These are phyloP conservation scores for Diaporthe eres DNA, from an alignment of 2,329 filamentous ascomycete genomes.

Conservation along the genomic window DNA sequence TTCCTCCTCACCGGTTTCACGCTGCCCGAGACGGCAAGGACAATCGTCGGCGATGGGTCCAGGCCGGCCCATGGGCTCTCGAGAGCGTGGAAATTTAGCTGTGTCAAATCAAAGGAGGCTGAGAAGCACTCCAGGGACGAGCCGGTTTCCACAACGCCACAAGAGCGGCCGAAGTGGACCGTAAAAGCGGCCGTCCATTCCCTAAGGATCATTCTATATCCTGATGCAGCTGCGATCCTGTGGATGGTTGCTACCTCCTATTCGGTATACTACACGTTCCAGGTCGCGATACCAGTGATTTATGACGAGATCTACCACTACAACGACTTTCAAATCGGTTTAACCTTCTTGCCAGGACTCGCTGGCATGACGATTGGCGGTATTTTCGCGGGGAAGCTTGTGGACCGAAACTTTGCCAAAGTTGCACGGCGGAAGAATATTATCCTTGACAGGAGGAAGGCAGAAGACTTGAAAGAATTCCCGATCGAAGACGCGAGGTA, in stretches of 20 bases:
- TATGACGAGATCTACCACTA: conserved; percentile 62
- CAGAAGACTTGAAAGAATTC: neutral
- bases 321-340: conserved; percentile 50
- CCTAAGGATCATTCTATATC: conserved; percentile 64
- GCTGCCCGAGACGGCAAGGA: conserved; percentile 67
- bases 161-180: neutral
- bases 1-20: conserved; percentile 62
- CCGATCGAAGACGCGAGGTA: conserved; percentile 23
- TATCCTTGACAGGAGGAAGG: neutral
- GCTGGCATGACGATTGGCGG: conserved; percentile 25
- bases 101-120: conserved; percentile 50
- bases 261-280: conserved; percentile 65
- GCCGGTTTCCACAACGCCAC: neutral
- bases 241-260: conserved; percentile 56
- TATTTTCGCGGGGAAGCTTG: conserved; percentile 8
- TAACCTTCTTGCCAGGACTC: conserved; percentile 32
- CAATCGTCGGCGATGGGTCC: conserved; percentile 55
- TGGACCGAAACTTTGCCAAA: conserved; percentile 24
- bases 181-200: conserved; percentile 55
- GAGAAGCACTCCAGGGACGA: conserved; percentile 63
- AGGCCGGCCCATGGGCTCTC: conserved; percentile 61
- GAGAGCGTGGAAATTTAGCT: conserved; percentile 64
- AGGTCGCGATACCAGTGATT: conserved; percentile 65
- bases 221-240: conserved; percentile 65
- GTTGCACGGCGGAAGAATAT: conserved; percentile 4